Percentiles rank a stretch among this genome's conserved stretches.
Evolutionary conservation across 495 filamentous ascomycete species (phyloP).

Genomic region (Aspergillus asperescens): DNA sequence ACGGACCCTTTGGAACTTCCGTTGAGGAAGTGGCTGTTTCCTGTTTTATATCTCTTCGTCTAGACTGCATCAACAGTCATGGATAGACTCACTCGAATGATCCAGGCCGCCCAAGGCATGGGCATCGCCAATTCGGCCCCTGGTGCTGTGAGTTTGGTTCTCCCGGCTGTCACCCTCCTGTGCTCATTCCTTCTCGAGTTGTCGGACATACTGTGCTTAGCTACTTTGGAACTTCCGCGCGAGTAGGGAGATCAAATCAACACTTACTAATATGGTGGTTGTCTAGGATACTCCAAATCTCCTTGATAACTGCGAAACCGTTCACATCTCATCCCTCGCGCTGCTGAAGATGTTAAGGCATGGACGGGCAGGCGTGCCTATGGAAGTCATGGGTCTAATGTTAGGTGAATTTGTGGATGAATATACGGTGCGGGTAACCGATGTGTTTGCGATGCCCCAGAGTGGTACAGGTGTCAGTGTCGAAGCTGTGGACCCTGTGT

Average conservation of each 20-base stretch:
- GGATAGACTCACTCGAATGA: slow-evolving; percentile 83
- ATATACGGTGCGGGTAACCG: slow-evolving; percentile 94
- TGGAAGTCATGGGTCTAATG: slow-evolving; percentile 99
- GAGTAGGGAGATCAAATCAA: background rate
- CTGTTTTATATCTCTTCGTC: slow-evolving; percentile 9
- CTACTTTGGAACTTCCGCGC: background rate
- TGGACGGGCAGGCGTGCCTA: slow-evolving; percentile 93
- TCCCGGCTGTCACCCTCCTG: background rate
- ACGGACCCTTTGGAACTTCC: slow-evolving; percentile 32
- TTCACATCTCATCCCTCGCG: slow-evolving; percentile 96
- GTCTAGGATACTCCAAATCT: slow-evolving; percentile 75
- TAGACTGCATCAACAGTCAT: slow-evolving; percentile 43
- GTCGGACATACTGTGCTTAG: background rate
- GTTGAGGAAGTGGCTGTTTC: slow-evolving; percentile 29
- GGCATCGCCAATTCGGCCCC: slow-evolving; percentile 63
- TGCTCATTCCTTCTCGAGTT: background rate
- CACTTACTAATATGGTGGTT: slow-evolving; percentile 13
- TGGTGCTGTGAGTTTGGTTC: slow-evolving; percentile 61
- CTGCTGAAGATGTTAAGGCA: slow-evolving; percentile 98
- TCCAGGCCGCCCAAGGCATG: slow-evolving; percentile 74
- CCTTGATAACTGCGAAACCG: slow-evolving; percentile 98
- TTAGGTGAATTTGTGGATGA: slow-evolving; percentile 98
- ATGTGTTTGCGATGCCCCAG: slow-evolving; percentile 99
- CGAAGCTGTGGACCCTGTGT: slow-evolving; percentile 95
- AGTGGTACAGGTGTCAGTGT: slow-evolving; percentile 97